These are phyloP conservation scores for Spirogloea muscicola DNA, from an alignment of 139 green algal genomes.

Conservation along the genomic window DNA sequence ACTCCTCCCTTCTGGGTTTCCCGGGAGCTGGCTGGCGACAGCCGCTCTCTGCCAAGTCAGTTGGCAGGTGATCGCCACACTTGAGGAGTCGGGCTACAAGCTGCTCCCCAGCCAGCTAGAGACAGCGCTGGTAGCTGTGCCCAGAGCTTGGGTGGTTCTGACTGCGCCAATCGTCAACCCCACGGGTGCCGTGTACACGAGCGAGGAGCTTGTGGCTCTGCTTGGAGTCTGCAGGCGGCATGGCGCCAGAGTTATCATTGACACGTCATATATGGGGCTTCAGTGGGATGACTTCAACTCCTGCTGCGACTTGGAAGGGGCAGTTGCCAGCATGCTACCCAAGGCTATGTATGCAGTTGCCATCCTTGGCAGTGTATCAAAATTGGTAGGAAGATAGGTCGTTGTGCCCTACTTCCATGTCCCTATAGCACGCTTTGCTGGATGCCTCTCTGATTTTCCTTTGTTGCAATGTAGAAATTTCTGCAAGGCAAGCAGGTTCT, in stretches of 20 bases:
- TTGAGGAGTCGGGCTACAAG: neutral
- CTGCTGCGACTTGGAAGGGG: neutral
- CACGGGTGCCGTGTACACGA: conserved; percentile 25
- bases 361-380: conserved; percentile 17
- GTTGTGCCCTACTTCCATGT: neutral
- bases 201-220: neutral
- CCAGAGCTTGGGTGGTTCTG: conserved; percentile 26
- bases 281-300: too few species aligned
- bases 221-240: neutral
- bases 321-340: too few species aligned
- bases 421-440: neutral
- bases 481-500: too few species aligned
- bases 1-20: neutral
- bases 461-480: too few species aligned
- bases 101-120: too few species aligned
- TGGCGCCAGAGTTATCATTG: conserved; percentile 16
- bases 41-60: neutral
- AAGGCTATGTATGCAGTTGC: conserved; percentile 19
- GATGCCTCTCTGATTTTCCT: neutral
- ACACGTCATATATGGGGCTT: conserved; percentile 18
- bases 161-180: conserved; percentile 26
- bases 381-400: conserved; percentile 14
- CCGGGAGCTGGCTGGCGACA: conserved; percentile 10
- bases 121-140: neutral
- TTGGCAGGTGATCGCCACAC: neutral